Evolutionary conservation across 352 stramenopile genomes (phyloP).

Genomic region (Phytophthora nicotianae): DNA sequence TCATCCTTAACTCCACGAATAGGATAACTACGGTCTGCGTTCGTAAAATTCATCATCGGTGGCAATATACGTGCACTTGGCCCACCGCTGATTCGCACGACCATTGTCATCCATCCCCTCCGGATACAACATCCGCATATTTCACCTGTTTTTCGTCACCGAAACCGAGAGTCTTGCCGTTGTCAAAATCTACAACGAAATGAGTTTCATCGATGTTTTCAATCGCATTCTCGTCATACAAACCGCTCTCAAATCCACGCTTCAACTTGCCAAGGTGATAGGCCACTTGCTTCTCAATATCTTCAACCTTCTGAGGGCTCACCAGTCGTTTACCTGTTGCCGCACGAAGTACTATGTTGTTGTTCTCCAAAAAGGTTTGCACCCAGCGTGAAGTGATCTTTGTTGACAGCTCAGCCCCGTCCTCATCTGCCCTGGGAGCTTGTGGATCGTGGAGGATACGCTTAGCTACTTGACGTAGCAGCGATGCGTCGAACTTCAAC

Average conservation of each 20-base stretch:
- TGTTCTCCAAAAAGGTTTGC: background rate
- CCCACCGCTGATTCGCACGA: constrained; percentile 12
- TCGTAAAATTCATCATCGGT: background rate
- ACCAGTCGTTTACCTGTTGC: background rate
- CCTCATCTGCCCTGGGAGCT: background rate
- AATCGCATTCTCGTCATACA: constrained; percentile 21
- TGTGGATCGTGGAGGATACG: background rate
- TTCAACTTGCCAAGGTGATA: background rate
- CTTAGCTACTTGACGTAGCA: background rate
- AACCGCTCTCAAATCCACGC: background rate
- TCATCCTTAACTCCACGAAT: background rate
- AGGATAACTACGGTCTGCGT: background rate
- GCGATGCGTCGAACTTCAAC: background rate
- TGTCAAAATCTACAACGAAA: constrained; percentile 35
- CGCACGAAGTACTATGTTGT: background rate
- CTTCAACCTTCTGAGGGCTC: background rate
- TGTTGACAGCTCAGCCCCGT: background rate
- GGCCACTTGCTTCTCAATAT: background rate
- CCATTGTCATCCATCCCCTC: constrained; percentile 36
- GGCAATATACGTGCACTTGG: background rate
- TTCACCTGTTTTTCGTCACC: constrained; percentile 20
- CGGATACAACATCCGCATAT: constrained; percentile 26
- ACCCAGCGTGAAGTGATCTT: background rate
- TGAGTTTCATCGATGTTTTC: constrained; percentile 41
- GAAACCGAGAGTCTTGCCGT: constrained; percentile 24